Base-by-base conservation (phyloP, 495 filamentous ascomycete species). In the Aspergillus carlsbadensis region DNA sequence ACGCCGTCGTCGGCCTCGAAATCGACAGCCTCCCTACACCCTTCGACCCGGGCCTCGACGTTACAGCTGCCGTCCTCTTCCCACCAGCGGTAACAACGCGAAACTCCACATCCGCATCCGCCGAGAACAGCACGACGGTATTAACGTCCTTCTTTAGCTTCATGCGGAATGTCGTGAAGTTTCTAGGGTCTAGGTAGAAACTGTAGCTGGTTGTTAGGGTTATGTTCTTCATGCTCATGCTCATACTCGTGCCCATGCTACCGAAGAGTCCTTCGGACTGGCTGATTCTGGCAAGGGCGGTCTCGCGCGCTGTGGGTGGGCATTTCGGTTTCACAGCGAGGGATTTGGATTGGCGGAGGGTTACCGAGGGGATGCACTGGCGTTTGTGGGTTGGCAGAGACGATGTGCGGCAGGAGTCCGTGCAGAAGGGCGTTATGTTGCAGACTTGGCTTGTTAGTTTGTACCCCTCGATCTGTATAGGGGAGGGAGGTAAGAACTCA, bases 91-190 rank as follows among this genome's bases (percentile, higher is more conserved):
- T 39, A 33, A 63, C 34, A 13, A 45, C 63, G 4, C 60, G 52
- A 43, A 63, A 69, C 46, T 61, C 58, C 22, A 71, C 65, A 43
- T 71, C 66, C 6, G 62, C 54, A 36, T 69, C 66, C 8, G 54
- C 54, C 15, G 64, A 64, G 44, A 71, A 71, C 14, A 69, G 43
- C 15, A 71, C 56, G 5, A 67, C 41, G n/a, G 66, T 71, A 48
- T 71, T 69, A 29, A 64, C 60, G 11, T 48, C 24, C 3, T 52
- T 46, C 26, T 62, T 71, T 37, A 71, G 58, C 29, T 66, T 67
- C 64, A 71, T 67, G 20, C 68, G 66, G 47, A 71, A 65, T 11
- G 68, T 71, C 18, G 66, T 60, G 47, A 71, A 68, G 54, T 69
- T 71, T 35, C 66, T 64, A 3, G 68, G 64, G 44, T 71, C 68